Evolutionary conservation across 768 basidiomycete species (phyloP).

Genomic region (Suillus fuscotomentosus): DNA sequence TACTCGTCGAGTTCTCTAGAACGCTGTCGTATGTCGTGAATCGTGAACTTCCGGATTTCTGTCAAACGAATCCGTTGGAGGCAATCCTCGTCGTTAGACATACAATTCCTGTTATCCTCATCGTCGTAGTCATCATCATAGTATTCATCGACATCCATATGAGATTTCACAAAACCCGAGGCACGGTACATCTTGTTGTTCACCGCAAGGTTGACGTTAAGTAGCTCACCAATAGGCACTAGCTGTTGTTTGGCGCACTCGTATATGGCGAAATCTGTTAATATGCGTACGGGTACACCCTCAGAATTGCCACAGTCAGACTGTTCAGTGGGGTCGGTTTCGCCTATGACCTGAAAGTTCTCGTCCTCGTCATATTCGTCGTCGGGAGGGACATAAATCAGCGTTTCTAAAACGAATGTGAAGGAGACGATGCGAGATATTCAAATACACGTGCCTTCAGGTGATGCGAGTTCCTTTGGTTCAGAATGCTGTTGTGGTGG

Average conservation of each 20-base stretch:
- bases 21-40: constrained; percentile 38
- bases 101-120: constrained; percentile 11
- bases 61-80: constrained; percentile 39
- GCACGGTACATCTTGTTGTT: constrained; percentile 29
- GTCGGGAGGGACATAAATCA: constrained; percentile 18
- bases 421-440: neutral
- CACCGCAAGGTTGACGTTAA: constrained; percentile 26
- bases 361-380: constrained; percentile 39
- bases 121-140: constrained; percentile 23
- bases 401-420: neutral
- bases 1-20: constrained; percentile 44
- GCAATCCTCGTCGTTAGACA: constrained; percentile 5
- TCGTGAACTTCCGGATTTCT: constrained; percentile 43
- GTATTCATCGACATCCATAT: constrained; percentile 32
- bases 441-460: neutral
- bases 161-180: constrained; percentile 39
- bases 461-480: neutral
- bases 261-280: constrained; percentile 57
- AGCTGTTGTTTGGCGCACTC: constrained; percentile 35
- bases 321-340: constrained; percentile 30
- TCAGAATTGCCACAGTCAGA: constrained; percentile 28
- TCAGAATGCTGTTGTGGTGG: neutral
- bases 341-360: constrained; percentile 43
- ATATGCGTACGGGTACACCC: constrained; percentile 53
- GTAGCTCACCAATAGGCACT: constrained; percentile 40